Base-by-base conservation (phyloP, 2,329 filamentous ascomycete species). In the Elsinoe necatrix region DNA sequence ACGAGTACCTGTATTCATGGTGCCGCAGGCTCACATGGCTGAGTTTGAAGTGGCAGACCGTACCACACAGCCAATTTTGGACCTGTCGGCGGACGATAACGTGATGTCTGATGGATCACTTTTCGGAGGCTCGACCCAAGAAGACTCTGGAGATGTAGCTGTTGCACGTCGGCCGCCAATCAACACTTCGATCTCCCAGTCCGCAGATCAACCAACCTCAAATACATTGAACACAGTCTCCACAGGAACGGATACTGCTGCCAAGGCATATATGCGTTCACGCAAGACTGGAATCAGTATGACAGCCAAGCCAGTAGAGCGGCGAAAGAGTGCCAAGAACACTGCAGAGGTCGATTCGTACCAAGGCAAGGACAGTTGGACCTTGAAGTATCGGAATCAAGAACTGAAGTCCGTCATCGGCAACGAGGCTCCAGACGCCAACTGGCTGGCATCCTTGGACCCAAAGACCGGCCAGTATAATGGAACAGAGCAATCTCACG, bases 71-170 rank as follows among this genome's bases (percentile, higher is more conserved):
- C 27, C 27, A 29, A 9, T 4, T 29, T 9, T 29, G 9, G 9
- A 29, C 9, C 27, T 29, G 4, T 29, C 9, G n/a, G 18, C 6
- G 14, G 48, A 52, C 16, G 20, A 35, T 6, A n/a, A 11, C 6
- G 29, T 12, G 2, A 37, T 52, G 29, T 52, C 48, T 25, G 48
- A 52, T 35, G 48, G 48, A 12, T 52, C 48, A 23, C 31, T 52
- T 3, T 52, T 52, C 25, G 48, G 48, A 7, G 48, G 18, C 12
- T 18, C 48, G 2, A 52, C n/a, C 16, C 25, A 35, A 35, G 18
- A 45, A 4, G 48, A 35, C 29, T 5, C 8, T 8, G 3, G 16
- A 14, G 48, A 25, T 11, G 3, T 3, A 25, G 9, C 20, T 8
- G 41, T 14, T 25, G 41, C 20, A 11, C 11, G 18, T 12, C 12